Evolutionary conservation across 192 early-diverging fungal genomes (phyloP).

Genomic region (Coemansia sp.): DNA sequence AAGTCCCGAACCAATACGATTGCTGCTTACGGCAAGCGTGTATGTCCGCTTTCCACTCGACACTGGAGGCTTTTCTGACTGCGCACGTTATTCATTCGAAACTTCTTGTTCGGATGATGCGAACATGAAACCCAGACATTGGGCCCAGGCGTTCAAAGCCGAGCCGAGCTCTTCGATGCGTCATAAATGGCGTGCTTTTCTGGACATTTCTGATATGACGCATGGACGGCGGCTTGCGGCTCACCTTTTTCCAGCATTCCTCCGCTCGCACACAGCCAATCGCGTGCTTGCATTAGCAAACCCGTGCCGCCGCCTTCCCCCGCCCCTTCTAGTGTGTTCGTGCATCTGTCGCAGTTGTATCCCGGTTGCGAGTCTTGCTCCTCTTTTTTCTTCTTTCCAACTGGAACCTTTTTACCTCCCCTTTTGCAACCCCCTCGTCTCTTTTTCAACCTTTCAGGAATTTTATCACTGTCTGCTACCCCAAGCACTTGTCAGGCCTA

Average conservation of each 20-base stretch:
- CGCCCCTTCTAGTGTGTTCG: conserved; percentile 12
- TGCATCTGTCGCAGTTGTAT: not conserved
- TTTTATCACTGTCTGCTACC: not conserved
- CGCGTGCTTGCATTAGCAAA: conserved; percentile 3
- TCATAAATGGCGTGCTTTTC: conserved; percentile 9
- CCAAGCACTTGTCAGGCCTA: not conserved
- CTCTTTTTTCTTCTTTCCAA: conserved; percentile 9
- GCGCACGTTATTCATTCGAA: too few relatives aligned
- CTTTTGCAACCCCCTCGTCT: conserved; percentile 7
- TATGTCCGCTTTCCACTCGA: not conserved
- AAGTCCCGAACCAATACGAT: too few relatives aligned
- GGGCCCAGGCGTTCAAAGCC: not conserved
- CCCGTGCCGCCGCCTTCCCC: conserved; percentile 8
- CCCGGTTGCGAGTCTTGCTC: conserved; percentile 13
- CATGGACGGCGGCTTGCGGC: not conserved
- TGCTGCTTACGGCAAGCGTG: too few relatives aligned
- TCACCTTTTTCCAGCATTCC: conserved; percentile 2
- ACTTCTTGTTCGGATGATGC: not conserved
- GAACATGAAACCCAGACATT: not conserved
- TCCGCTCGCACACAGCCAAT: conserved; percentile 3
- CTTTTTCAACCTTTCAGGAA: not conserved
- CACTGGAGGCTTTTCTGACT: too few relatives aligned
- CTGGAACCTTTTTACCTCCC: not conserved
- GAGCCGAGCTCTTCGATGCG: not conserved
- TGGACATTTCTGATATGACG: conserved; percentile 1